Base-by-base conservation (phyloP, 352 stramenopile species). In the Phytophthora citrophthora region DNA sequence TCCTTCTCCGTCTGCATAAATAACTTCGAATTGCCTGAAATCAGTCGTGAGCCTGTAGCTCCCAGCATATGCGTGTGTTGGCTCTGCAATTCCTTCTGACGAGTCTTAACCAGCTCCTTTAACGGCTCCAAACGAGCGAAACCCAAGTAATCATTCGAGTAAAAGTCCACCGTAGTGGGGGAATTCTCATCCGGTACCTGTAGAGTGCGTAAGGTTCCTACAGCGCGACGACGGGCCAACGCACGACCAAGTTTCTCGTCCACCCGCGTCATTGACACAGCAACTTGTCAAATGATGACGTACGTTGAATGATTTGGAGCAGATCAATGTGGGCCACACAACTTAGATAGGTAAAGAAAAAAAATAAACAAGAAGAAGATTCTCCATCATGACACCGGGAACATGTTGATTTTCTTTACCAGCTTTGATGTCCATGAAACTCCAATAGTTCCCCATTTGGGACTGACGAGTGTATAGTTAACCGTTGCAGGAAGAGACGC, bases 111-210 rank as follows among this genome's bases (percentile, higher is more conserved):
- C 40, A 75, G 82, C 49, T 74, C 53, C 12, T 74, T 69, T 44
- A 98, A 79, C 63, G 75, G 41, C 15, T 51, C 36, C 46, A 70
- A 90, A 11, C 89, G 85, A 13, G 96, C 93, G 39, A 99, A 81
- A 15, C 97, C 96, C 16, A 99, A 77, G 66, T 99, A 99, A 61
- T 99, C 97, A 68, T 99, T 99, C 51, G 90, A 98, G 61, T 85
- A 97, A 72, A 99, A 99, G 71, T 99, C 97, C 41, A 97, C 72
- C 26, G 43, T 64, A 4, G 24, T 15, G 10, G 64, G 41, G 38
- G 69, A 78, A 10, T 61, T 41, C 10, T 62, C 49, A 12, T 66
- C 50, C 1, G 61, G 49, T 27, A 76, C 32, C 43, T 82, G 69
- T 7, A 94, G 65, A 12, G 56, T 58, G 13, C 86, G 81, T 45